These are phyloP conservation scores for Magnolia officinalis DNA, from an alignment of 164 flowering plant species.

Conservation along the genomic window DNA sequence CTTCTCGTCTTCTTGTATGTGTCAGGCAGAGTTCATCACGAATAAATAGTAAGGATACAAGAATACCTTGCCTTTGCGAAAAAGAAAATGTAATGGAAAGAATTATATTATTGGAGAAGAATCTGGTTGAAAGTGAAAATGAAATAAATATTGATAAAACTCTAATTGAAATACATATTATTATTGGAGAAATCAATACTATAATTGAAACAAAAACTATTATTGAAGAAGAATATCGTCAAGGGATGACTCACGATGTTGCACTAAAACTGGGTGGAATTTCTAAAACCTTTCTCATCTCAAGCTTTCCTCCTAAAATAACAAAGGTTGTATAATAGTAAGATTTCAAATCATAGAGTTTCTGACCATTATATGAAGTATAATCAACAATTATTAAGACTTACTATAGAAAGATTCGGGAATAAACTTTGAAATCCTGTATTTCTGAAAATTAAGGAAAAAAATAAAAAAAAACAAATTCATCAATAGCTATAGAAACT, in stretches of 20 bases:
- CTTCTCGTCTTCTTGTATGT: too few relatives aligned
- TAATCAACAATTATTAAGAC: constrained; percentile 7
- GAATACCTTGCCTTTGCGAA: neutral
- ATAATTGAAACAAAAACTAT: too few relatives aligned
- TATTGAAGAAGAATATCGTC: neutral
- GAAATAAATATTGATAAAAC: too few relatives aligned
- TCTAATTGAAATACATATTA: too few relatives aligned
- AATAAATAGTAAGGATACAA: too few relatives aligned
- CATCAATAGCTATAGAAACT: neutral
- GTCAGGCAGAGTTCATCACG: too few relatives aligned
- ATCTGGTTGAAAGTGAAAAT: too few relatives aligned
- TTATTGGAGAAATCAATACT: neutral
- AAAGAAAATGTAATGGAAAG: neutral
- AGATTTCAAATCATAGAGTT: neutral
- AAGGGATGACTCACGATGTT: constrained; percentile 40
- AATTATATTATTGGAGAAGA: neutral
- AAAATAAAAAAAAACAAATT: neutral
- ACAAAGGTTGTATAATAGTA: neutral
- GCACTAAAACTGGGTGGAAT: constrained; percentile 54
- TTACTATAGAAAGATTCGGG: constrained; percentile 47
- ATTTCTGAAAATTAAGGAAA: constrained; percentile 38
- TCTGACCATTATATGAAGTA: neutral
- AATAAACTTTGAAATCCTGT: constrained; percentile 53
- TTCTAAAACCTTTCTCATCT: constrained; percentile 52
- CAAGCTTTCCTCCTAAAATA: constrained; percentile 38